Conservation (phyloP, 2,329 filamentous ascomycete species). For the Drechslerella coelobrocha region DNA sequence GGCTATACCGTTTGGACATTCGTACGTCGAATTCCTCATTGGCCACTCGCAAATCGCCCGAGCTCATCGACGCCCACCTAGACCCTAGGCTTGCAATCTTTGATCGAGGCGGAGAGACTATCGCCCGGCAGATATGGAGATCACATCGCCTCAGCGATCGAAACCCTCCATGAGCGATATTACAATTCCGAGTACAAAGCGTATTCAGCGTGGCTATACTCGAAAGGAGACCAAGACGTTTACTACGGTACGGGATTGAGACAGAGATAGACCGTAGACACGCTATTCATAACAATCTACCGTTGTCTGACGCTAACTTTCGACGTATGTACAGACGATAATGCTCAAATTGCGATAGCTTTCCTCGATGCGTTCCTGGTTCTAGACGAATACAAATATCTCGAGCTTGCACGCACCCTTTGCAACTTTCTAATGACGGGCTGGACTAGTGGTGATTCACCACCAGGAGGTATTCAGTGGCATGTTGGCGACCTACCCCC, state of each 20-base stretch:
- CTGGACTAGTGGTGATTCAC: constrained; percentile 24
- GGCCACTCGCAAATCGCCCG: neutral
- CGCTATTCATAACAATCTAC: neutral
- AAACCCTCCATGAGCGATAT: constrained; percentile 44
- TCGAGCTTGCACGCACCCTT: constrained; percentile 39
- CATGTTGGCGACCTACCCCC: constrained; percentile 41
- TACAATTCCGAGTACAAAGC: constrained; percentile 44
- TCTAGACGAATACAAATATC: constrained; percentile 32
- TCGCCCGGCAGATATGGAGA: constrained; percentile 31
- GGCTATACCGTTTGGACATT: constrained; percentile 50
- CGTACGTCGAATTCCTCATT: constrained; percentile 21
- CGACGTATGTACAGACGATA: constrained; percentile 20
- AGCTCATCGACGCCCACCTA: neutral
- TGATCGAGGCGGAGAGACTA: constrained; percentile 41
- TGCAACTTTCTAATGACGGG: constrained; percentile 41
- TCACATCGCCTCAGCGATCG: constrained; percentile 35
- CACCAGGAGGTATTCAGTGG: constrained; percentile 47
- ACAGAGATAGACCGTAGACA: neutral
- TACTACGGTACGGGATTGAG: constrained; percentile 26
- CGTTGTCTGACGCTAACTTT: neutral
- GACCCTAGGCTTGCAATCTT: constrained; percentile 39
- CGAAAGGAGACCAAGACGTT: constrained; percentile 37
- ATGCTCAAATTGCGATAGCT: constrained; percentile 44
- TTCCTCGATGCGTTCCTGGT: constrained; percentile 29
- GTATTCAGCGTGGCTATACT: constrained; percentile 44